Base-by-base conservation (phyloP, 2,329 filamentous ascomycete genomes). In the Verticillium tricorpus region DNA sequence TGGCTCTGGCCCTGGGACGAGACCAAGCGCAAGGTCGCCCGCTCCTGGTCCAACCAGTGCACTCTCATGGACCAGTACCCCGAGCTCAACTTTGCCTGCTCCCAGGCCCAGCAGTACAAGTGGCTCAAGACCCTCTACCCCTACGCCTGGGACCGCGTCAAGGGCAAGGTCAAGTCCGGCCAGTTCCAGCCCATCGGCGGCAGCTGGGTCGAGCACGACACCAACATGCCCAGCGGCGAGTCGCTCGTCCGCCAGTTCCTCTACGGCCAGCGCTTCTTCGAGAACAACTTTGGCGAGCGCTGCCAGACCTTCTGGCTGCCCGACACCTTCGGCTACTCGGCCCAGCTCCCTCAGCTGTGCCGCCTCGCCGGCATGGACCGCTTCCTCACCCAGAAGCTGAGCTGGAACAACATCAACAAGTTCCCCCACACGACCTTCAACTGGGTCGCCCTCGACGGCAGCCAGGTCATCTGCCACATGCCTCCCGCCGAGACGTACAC, bases 371-470 rank as follows among this genome's bases (percentile, higher is more conserved):
- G 93, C 22, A 98, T 99, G 95, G 91, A 86, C 62, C 87, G 94
- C 37, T 99, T 99, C 81, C 90, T 99, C 71, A 99, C 95, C 0
- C 95, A 99, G 76, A 99, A 99, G 79, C 82, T 99, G 63, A 98
- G 94, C 80, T 99, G 95, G 95, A 98, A 98, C 80, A 98, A 98
- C 74, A 98, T 98, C 83, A 98, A 98, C 79, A 96, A 91, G 72
- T 99, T 98, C 78, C 95, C 95, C 0, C 95, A 98, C 73, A 98
- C 95, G 6, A 98, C 95, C 0, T 99, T 99, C 82, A 97, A 97
- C 76, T 99, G 95, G 95, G 93, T 99, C 35, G 87, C 93, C 14
- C 85, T 97, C 15, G 95, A 99, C 74, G 94, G 95, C 62, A 96
- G 91, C 71, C 95, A 98, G 72, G 95, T 99, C 67, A 87, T 99